These are phyloP conservation scores for Cutaneotrichosporon sp. DNA, from an alignment of 1,284 basidiomycete species.

Conservation along the genomic window DNA sequence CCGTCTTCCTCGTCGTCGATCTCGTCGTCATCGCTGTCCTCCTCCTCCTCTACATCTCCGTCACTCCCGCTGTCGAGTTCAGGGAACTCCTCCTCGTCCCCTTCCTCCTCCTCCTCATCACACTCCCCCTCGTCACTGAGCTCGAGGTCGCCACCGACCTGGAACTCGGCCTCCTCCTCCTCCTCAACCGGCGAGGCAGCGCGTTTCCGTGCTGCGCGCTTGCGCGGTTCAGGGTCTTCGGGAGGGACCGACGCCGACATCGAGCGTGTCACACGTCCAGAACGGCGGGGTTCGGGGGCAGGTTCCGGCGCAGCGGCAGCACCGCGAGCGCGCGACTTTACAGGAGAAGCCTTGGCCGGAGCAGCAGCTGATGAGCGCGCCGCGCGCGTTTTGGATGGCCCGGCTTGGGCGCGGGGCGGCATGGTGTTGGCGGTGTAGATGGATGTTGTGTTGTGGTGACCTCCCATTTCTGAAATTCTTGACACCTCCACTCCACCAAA, in stretches of 20 bases:
- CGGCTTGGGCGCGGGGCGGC: constrained; percentile 19
- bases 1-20: constrained; percentile 48
- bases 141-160: constrained; percentile 39
- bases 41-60: constrained; percentile 43
- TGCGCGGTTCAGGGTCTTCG: neutral
- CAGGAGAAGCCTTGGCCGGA: neutral
- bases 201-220: constrained; percentile 9
- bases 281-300: neutral
- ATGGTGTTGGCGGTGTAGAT: constrained; percentile 16
- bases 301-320: neutral
- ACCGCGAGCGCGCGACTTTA: neutral
- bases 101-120: constrained; percentile 33
- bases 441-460: constrained; percentile 9
- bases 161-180: constrained; percentile 32
- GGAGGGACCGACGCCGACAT: neutral
- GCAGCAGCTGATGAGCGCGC: neutral
- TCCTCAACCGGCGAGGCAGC: constrained; percentile 12
- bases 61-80: constrained; percentile 55
- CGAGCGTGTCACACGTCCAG: neutral
- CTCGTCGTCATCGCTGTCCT: constrained; percentile 13
- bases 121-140: constrained; percentile 30
- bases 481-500: constrained; percentile 16
- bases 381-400: constrained; percentile 12
- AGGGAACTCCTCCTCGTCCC: constrained; percentile 54
- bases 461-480: constrained; percentile 15